Percentiles rank a stretch among this genome's conserved stretches.
Conservation (phyloP, 176 grass and related monocot species). For the Oryza meridionalis region DNA sequence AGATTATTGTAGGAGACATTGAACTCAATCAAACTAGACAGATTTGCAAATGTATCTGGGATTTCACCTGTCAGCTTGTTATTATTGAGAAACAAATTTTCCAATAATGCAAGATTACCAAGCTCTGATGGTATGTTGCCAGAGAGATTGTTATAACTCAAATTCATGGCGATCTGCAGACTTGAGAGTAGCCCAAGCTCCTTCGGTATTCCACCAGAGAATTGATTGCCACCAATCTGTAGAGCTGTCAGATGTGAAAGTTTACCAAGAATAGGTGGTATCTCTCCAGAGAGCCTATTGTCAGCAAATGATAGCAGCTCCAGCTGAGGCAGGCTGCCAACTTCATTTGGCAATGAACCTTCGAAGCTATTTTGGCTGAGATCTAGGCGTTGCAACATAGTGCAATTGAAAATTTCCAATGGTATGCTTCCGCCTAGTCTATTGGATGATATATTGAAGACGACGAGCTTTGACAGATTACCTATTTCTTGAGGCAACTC, state of each 20-base stretch:
- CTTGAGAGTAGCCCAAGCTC: conserved; percentile 83
- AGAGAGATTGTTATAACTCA: conserved; percentile 85
- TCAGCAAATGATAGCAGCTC: conserved; percentile 86
- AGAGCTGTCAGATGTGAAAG: conserved; percentile 88
- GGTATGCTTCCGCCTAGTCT: conserved; percentile 79
- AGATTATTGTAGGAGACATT: conserved; percentile 97
- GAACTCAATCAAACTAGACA: conserved; percentile 87
- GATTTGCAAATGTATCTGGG: conserved; percentile 85
- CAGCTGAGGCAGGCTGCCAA: conserved; percentile 80
- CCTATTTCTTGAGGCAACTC: conserved; percentile 87
- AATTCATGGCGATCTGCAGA: conserved; percentile 96
- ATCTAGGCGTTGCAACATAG: conserved; percentile 87
- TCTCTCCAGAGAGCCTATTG: conserved; percentile 69
- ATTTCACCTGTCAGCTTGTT: conserved; percentile 90
- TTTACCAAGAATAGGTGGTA: conserved; percentile 80
- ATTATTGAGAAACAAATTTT: conserved; percentile 83
- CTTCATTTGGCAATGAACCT: conserved; percentile 74
- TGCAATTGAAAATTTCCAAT: conserved; percentile 86
- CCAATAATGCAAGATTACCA: conserved; percentile 83
- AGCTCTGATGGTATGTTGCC: conserved; percentile 86
- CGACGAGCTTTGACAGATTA: conserved; percentile 71
- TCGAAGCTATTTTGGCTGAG: conserved; percentile 88
- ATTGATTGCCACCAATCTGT: conserved; percentile 91
- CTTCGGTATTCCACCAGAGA: conserved; percentile 82
- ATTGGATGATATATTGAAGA: conserved; percentile 98